Conservation (phyloP, 192 early-diverging fungal genomes). For the Entophlyctis helioformis region DNA sequence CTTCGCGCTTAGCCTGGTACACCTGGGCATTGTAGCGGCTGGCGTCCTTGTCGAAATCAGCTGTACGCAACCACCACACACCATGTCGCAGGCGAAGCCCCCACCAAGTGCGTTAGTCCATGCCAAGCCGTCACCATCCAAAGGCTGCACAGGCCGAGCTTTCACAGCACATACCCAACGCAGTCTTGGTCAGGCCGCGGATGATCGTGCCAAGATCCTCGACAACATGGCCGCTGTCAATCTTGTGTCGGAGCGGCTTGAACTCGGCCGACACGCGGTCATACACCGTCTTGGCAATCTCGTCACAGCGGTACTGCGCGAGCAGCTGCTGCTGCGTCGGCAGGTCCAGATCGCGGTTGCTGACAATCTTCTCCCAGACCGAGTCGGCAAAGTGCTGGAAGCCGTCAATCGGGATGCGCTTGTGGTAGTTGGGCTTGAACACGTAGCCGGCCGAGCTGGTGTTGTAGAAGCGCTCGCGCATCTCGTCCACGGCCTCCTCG, state of each 20-base stretch:
- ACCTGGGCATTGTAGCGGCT: conserved; percentile 81
- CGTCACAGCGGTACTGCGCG: conserved; percentile 97
- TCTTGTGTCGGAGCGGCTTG: conserved; percentile 46
- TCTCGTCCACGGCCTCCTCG: conserved; percentile 47
- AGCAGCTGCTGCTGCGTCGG: conserved; percentile 97
- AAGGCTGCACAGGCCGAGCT: no score
- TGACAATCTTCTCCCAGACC: conserved; percentile 93
- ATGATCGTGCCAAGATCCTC: conserved; percentile 68
- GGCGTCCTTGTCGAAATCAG: conserved; percentile 85
- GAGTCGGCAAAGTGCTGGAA: conserved; percentile 82
- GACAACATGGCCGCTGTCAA: conserved; percentile 71
- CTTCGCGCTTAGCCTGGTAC: conserved; percentile 74
- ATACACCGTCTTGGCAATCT: conserved; percentile 75
- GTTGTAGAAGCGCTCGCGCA: conserved; percentile 60
- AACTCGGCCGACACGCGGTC: conserved; percentile 55
- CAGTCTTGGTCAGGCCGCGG: conserved; percentile 39
- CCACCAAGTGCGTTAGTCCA: no score
- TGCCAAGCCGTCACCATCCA: no score
- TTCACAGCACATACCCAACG: conserved; percentile 13
- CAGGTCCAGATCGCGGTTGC: conserved; percentile 92
- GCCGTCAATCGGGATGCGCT: conserved; percentile 91
- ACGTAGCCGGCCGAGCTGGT: no score
- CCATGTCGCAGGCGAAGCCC: no score
- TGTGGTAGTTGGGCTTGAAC: conserved; percentile 76
- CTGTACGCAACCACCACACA: no score